phyloP scores from a whole-genome alignment of 768 basidiomycete genomes.

The Lyophyllum decastes region DNA sequence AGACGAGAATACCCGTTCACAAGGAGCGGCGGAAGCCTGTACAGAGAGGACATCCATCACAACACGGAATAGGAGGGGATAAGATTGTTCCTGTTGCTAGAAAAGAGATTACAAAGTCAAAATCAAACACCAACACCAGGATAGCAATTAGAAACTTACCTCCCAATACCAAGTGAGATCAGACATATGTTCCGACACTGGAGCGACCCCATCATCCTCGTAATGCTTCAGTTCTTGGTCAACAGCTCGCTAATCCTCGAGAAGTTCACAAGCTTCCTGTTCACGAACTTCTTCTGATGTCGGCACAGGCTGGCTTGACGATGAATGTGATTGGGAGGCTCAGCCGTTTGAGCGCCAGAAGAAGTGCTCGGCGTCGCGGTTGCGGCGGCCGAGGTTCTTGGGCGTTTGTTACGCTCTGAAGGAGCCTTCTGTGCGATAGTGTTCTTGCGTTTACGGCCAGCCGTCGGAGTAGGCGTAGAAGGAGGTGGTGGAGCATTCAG shows the following conservation, averaged over 20 bases:
- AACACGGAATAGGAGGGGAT: conserved; percentile 19
- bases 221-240: conserved; percentile 8
- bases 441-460: too few relatives aligned
- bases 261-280: background rate
- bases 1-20: conserved; percentile 22
- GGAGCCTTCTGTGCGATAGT: too few relatives aligned
- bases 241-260: conserved; percentile 1
- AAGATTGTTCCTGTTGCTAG: conserved; percentile 11
- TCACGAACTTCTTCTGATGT: background rate
- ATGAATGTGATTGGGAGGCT: background rate
- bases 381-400: too few relatives aligned
- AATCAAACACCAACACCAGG: background rate
- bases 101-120: background rate
- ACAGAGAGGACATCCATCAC: conserved; percentile 27
- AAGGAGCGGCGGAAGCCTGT: conserved; percentile 28
- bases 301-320: background rate
- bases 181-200: background rate
- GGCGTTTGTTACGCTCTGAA: too few relatives aligned
- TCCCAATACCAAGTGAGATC: conserved; percentile 19
- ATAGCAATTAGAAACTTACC: conserved; percentile 10
- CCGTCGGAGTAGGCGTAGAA: too few relatives aligned
- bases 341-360: background rate
- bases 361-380: too few relatives aligned
- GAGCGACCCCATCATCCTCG: conserved; percentile 3
- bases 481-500: too few relatives aligned